These are phyloP conservation scores for Yamadazyma pseudoaaseri DNA, from an alignment of 1,139 yeast species.

Conservation along the genomic window DNA sequence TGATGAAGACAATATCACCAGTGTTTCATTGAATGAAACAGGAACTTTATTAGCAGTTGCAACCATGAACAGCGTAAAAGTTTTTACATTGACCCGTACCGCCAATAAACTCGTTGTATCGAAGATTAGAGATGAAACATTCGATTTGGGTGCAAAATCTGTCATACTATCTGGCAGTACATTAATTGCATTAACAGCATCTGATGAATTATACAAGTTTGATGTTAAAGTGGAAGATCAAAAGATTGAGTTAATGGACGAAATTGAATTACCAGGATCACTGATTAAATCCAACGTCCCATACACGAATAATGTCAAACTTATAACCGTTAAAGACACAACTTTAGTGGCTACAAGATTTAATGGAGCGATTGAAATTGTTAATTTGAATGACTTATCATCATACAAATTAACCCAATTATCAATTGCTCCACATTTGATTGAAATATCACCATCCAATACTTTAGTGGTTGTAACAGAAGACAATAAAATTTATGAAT, in stretches of 20 bases:
- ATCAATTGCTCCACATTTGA: constrained; percentile 48
- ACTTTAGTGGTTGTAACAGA: constrained; percentile 68
- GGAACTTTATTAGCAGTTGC: constrained; percentile 71
- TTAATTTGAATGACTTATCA: constrained; percentile 23
- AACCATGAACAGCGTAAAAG: constrained; percentile 64
- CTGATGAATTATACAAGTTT: constrained; percentile 60
- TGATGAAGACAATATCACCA: constrained; percentile 79
- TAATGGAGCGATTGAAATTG: constrained; percentile 65
- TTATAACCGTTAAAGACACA: constrained; percentile 46
- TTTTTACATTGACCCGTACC: constrained; percentile 52
- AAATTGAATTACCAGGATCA: constrained; percentile 35
- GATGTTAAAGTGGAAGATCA: constrained; percentile 29
- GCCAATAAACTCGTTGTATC: constrained; percentile 45
- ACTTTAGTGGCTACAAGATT: constrained; percentile 48
- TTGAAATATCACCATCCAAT: constrained; percentile 50
- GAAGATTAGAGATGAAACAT: constrained; percentile 52
- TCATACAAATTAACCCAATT: constrained; percentile 52
- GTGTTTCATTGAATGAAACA: constrained; percentile 65
- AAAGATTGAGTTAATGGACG: constrained; percentile 35
- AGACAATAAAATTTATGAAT: constrained; percentile 75
- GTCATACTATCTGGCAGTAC: constrained; percentile 44
- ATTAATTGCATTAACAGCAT: constrained; percentile 60
- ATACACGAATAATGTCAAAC: constrained; percentile 47
- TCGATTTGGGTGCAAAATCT: constrained; percentile 59
- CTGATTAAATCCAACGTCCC: constrained; percentile 27